phyloP scores from a whole-genome alignment of 1,284 basidiomycete species.

The Peniophora sp. region DNA sequence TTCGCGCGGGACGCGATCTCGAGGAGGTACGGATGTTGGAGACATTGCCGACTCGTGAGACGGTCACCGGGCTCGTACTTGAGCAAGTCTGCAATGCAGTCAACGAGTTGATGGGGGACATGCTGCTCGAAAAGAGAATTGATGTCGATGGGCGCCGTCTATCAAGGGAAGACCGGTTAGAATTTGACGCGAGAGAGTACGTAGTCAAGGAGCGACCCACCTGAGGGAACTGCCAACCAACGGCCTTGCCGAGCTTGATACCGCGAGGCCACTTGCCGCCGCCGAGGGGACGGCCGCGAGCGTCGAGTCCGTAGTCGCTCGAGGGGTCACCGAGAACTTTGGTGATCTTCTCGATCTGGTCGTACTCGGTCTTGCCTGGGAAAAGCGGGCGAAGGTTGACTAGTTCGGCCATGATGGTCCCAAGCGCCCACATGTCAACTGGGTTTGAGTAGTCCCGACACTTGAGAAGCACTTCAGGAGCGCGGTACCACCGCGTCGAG shows the following conservation, averaged over 20 bases:
- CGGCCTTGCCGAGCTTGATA: slow-evolving; percentile 76
- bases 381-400: slow-evolving; percentile 94
- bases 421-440: slow-evolving; percentile 99
- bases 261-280: slow-evolving; percentile 87
- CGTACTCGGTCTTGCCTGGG: slow-evolving; percentile 93
- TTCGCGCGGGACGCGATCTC: slow-evolving; percentile 55
- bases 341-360: slow-evolving; percentile 88
- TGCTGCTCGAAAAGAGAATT: slow-evolving; percentile 72
- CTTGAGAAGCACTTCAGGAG: slow-evolving; percentile 91
- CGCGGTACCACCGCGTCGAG: slow-evolving; percentile 98
- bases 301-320: slow-evolving; percentile 75
- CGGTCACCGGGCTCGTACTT: slow-evolving; percentile 87
- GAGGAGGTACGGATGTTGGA: slow-evolving; percentile 83
- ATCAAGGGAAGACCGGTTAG: slow-evolving; percentile 5
- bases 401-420: slow-evolving; percentile 96
- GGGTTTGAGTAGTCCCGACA: slow-evolving; percentile 92
- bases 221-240: slow-evolving; percentile 90
- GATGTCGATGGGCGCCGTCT: slow-evolving; percentile 76
- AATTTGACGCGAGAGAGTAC: slow-evolving; percentile 8
- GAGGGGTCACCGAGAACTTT: slow-evolving; percentile 91
- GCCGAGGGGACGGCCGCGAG: slow-evolving; percentile 62
- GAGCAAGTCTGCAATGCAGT: slow-evolving; percentile 89
- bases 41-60: slow-evolving; percentile 79
- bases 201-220: slow-evolving; percentile 31
- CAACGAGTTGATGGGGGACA: slow-evolving; percentile 76